Base-by-base conservation (phyloP, 2,329 filamentous ascomycete genomes). In the Trichoderma harzianum region DNA sequence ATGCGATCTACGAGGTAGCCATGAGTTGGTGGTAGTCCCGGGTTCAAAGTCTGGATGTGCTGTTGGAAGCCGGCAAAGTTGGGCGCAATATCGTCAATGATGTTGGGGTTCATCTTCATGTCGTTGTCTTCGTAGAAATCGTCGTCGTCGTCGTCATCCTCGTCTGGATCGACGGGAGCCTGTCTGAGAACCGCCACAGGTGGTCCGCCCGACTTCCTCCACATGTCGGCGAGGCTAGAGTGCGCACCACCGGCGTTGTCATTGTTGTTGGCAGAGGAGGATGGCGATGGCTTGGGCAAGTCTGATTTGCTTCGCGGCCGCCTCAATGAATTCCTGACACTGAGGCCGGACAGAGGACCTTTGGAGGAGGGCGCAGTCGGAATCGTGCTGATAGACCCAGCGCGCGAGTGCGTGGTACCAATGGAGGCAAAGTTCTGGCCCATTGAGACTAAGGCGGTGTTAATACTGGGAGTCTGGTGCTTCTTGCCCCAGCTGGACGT, bases 1-100 rank as follows among this genome's bases (percentile, higher is more conserved):
- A 97, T 92, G 60, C 94, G 90, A 34, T 96, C 92, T 16, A 95
- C 88, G 74, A 98, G 85, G 80, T 90, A 91, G 36, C 77, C 82
- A 76, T 87, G 86, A 5, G 77, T 86, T 10, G 86, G 84, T 10
- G 74, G 84, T 71, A 97, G 84, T 12, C 86, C 83, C n/a, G 93
- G 93, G 77, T 97, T 97, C 57, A 97, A 82, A 72, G 88, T 86
- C 60, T 90, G 82, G 21, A 95, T 88, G 77, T 97, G 92, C 28
- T 89, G 86, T 75, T 89, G 90, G 82, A 97, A 97, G 0, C 94
- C 94, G 72, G 90, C 88, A 28, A 91, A 82, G 21, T 89, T 94
- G 1, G 94, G 92, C 11, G 90, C 86, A 73, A 95, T 92, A 11
- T 87, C 86, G 75, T 93, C 89, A 36, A 90, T 88, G 16, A 89